Evolutionary conservation across 345 rosid genomes (phyloP), one percentile per base, ranked within the genome.

Genomic region (Euclidium syriacum): DNA sequence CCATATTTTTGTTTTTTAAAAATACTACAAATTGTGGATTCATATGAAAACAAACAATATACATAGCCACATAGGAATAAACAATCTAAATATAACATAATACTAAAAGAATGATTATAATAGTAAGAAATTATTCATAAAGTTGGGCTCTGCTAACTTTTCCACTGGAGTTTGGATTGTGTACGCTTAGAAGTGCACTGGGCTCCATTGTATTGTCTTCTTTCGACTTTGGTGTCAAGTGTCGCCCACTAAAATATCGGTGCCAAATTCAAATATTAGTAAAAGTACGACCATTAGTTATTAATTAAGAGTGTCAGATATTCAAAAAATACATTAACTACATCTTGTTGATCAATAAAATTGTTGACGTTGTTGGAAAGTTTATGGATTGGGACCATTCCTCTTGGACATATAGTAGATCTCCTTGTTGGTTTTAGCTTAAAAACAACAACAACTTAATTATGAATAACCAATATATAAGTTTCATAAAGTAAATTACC

Each of bases 351-450:
- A 52, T 25, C 29, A 33, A 3, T 30, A 10, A 19, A 12, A 11
- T 20, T 33, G 41, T 33, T 19, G 24, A 14, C n/a, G 19, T 38
- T 14, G 46, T 35, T 35, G 20, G 4, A 7, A 10, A 3, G 0
- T 22, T 54, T 55, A 12, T 55, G 29, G 46, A 55, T 36, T 5
- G 46, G 60, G 20, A 55, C 60, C 60, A 55, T 55, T 3, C 60
- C 60, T 54, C 19, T 23, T 22, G 60, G 60, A 54, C 60, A 54
- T 23, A 36, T 24, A 1, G 12, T 55, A 55, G 17, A 35, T 20
- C 2, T 20, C 30, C 43, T 22, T 4, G 42, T 35, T 3, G 26
- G 16, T 9, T 36, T 36, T 36, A 14, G n/a, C 17, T 22, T 29
- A 20, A 6, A 20, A 20, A 36, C 16, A 29, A 29, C 8, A 1